Evolutionary conservation across 352 stramenopile species (phyloP).

Genomic region (Globisporangium polare): DNA sequence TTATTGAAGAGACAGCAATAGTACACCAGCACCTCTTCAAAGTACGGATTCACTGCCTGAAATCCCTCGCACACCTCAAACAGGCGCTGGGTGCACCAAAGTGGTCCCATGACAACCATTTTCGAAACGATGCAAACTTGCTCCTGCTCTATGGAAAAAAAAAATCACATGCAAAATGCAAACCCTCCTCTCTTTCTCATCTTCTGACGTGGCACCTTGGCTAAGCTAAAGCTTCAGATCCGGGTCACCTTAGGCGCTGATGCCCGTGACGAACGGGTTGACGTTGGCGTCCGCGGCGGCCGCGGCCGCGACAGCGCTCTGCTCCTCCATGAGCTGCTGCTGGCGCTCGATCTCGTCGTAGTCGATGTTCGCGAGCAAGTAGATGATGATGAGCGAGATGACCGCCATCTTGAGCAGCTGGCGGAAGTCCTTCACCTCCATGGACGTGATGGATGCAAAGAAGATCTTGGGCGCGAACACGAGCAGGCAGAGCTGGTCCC

Average conservation of each 20-base stretch:
- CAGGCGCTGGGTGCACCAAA: no score
- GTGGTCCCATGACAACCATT: no score
- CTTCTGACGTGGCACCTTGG: not conserved
- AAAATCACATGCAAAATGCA: slow-evolving; percentile 2
- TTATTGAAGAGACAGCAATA: no score
- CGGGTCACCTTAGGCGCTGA: slow-evolving; percentile 9
- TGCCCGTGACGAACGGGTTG: slow-evolving; percentile 17
- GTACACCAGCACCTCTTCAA: no score
- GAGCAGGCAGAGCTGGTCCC: slow-evolving; percentile 81
- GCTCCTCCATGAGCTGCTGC: slow-evolving; percentile 73
- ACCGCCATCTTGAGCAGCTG: slow-evolving; percentile 86
- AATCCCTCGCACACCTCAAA: no score
- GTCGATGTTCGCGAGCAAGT: slow-evolving; percentile 85
- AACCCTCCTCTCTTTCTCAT: not conserved
- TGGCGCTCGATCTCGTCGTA: slow-evolving; percentile 89
- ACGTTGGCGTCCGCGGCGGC: slow-evolving; percentile 9
- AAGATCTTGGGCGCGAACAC: slow-evolving; percentile 88
- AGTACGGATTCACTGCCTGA: no score
- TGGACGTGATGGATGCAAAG: slow-evolving; percentile 62
- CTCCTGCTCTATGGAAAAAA: not conserved
- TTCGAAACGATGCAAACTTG: no score
- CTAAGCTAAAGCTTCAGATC: not conserved
- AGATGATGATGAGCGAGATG: slow-evolving; percentile 82
- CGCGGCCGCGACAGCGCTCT: slow-evolving; percentile 22
- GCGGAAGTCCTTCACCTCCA: slow-evolving; percentile 75